phyloP scores from a whole-genome alignment of 148 eudicot species.

The Euryodendron excelsum region DNA sequence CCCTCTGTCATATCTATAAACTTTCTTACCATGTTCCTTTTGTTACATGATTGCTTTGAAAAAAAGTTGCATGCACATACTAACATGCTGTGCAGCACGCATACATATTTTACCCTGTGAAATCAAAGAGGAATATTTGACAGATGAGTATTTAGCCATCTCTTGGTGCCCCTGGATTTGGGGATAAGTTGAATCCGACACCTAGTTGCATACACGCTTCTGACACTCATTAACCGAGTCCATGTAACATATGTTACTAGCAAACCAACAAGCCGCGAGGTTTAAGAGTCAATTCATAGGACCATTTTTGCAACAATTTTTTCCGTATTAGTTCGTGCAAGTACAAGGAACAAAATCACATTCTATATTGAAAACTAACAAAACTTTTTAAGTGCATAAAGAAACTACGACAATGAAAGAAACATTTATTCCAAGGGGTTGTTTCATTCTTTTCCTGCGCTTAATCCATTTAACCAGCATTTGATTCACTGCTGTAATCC shows the following conservation, averaged over 20 bases:
- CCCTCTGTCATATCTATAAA: too few species aligned
- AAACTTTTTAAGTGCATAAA: background rate
- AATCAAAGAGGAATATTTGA: background rate
- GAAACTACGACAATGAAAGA: background rate
- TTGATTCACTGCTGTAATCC: conserved; percentile 11
- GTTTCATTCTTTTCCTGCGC: background rate
- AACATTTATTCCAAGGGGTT: background rate
- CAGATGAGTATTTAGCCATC: background rate
- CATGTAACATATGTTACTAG: background rate
- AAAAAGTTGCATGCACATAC: background rate
- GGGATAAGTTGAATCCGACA: background rate
- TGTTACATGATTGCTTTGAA: background rate
- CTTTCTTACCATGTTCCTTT: too few species aligned
- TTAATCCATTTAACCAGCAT: background rate
- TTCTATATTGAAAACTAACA: background rate
- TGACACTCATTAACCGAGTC: background rate
- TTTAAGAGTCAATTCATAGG: background rate
- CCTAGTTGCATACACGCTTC: background rate
- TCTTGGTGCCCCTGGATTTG: background rate
- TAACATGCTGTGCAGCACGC: background rate
- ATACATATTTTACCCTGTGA: background rate
- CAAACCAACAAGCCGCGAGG: background rate
- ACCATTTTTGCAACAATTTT: too few species aligned
- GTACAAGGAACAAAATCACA: background rate
- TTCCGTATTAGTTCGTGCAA: background rate